phyloP scores from a whole-genome alignment of 345 rosid genomes.

The Raphanus sativus region DNA sequence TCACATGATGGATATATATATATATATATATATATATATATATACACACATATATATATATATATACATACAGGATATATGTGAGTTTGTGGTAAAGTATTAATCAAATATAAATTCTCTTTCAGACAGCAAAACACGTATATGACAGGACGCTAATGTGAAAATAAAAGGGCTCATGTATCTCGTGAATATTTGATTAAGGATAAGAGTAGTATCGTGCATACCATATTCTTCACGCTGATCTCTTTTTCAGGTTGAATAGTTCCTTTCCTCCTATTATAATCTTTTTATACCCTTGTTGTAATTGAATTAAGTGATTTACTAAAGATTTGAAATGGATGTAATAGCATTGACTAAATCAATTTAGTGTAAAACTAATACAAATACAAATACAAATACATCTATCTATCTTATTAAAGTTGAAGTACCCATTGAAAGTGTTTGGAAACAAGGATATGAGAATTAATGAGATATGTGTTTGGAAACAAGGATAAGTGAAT shows the following conservation, averaged over 20 bases:
- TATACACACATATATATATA: too few relatives aligned
- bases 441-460: too few relatives aligned
- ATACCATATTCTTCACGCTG: constrained; percentile 1
- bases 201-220: constrained; percentile 4
- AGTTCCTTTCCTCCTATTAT: neutral
- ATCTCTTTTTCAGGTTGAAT: constrained; percentile 20
- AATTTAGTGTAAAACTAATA: neutral
- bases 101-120: constrained; percentile 17
- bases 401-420: too few relatives aligned
- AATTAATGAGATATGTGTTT: too few relatives aligned
- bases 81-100: constrained; percentile 14
- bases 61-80: neutral
- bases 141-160: neutral
- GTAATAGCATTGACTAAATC: neutral
- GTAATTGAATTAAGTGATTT: neutral
- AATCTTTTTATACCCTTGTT: neutral
- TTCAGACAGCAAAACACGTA: constrained; percentile 18
- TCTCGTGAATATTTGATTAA: constrained; percentile 27
- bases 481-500: too few relatives aligned
- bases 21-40: too few relatives aligned
- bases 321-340: neutral
- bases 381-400: too few relatives aligned
- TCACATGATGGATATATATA: too few relatives aligned
- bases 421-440: too few relatives aligned
- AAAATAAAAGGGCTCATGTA: constrained; percentile 19